Conservation (phyloP, 768 basidiomycete genomes). For the Pisolithus albus region DNA sequence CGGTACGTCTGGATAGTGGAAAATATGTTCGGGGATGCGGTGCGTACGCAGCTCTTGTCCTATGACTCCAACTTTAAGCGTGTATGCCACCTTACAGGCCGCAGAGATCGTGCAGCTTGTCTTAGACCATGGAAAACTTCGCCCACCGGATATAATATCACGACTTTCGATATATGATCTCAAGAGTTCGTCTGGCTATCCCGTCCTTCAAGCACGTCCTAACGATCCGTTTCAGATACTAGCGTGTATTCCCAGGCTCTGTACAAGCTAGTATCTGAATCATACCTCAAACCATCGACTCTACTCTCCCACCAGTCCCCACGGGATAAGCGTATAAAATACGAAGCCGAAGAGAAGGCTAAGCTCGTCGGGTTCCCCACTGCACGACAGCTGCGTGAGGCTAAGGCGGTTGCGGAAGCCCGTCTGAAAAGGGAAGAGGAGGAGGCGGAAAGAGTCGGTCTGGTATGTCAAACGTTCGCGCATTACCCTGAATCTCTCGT, state of each 20-base stretch:
- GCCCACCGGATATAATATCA: conserved; percentile 60
- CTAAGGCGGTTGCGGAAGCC: conserved; percentile 58
- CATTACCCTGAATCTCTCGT: conserved; percentile 1
- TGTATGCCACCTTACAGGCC: conserved; percentile 40
- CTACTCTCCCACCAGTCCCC: conserved; percentile 73
- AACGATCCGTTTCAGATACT: conserved; percentile 20
- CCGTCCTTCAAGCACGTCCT: neutral
- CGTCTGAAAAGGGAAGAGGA: conserved; percentile 65
- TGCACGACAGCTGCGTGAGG: conserved; percentile 68
- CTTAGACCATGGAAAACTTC: conserved; percentile 82
- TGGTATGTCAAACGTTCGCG: conserved; percentile 43
- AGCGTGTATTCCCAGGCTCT: conserved; percentile 52
- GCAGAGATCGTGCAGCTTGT: conserved; percentile 69
- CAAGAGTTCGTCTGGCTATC: conserved; percentile 42
- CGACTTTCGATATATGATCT: conserved; percentile 44
- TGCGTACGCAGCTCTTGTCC: conserved; percentile 32
- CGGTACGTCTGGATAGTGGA: conserved; percentile 71
- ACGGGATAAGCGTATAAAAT: conserved; percentile 71
- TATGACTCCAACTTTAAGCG: neutral
- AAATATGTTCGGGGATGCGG: conserved; percentile 61
- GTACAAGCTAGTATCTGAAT: conserved; percentile 60
- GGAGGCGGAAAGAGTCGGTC: conserved; percentile 63
- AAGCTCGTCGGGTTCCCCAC: conserved; percentile 74
- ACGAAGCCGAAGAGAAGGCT: conserved; percentile 70
- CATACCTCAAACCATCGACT: conserved; percentile 79